A percentile compares a stretch with the other conserved stretches of the same genome.
These are phyloP conservation scores for Auricularia cornea DNA, from an alignment of 768 basidiomycete species.

Conservation along the genomic window DNA sequence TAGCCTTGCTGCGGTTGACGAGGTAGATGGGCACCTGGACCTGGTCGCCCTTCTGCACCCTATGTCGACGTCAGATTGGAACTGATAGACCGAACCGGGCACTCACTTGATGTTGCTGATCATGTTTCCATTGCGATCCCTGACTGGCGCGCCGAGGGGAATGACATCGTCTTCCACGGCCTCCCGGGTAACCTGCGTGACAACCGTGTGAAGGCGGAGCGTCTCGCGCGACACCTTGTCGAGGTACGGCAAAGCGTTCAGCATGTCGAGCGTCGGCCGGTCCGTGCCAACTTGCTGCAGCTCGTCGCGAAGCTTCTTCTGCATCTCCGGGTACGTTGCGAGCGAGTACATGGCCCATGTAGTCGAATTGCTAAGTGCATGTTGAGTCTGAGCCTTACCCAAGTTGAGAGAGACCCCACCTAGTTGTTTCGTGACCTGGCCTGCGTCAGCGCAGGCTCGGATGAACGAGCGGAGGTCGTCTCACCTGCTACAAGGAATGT, in stretches of 20 bases:
- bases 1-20: slow-evolving; percentile 42
- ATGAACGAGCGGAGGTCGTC: no score
- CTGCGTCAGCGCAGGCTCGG: no score
- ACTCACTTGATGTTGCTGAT: slow-evolving; percentile 13
- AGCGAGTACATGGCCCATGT: slow-evolving; percentile 28
- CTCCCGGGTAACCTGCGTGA: neutral
- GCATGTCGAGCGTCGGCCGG: slow-evolving; percentile 3
- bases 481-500: slow-evolving; percentile 11
- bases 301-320: slow-evolving; percentile 29
- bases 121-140: slow-evolving; percentile 14
- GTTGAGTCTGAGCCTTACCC: no score
- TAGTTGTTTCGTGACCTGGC: no score
- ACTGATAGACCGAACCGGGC: neutral
- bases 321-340: slow-evolving; percentile 21
- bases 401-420: no score
- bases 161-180: slow-evolving; percentile 2
- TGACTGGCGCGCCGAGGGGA: slow-evolving; percentile 18
- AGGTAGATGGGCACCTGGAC: slow-evolving; percentile 53
- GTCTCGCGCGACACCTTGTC: slow-evolving; percentile 6
- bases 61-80: slow-evolving; percentile 18
- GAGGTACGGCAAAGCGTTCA: slow-evolving; percentile 2
- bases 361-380: slow-evolving; percentile 14
- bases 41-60: slow-evolving; percentile 41
- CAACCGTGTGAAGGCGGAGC: neutral
- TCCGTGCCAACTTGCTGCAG: slow-evolving; percentile 5